Conservation (phyloP, 192 early-diverging fungal species). For the Entophlyctis helioformis region DNA sequence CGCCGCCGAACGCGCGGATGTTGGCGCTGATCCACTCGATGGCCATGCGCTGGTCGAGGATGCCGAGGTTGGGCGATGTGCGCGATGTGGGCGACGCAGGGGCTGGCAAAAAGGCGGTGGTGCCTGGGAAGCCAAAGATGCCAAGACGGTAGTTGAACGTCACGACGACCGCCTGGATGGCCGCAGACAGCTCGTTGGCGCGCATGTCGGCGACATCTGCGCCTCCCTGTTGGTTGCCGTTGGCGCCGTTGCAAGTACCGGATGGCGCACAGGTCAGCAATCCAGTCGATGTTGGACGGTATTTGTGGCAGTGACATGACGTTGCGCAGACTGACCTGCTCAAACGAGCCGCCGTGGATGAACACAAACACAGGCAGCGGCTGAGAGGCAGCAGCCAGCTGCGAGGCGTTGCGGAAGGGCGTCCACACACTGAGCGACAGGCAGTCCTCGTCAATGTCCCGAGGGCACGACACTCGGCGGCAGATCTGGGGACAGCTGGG, state of each 20-base stretch:
- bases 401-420: not conserved
- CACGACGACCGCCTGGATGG: slow-evolving; percentile 12
- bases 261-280: too few relatives aligned
- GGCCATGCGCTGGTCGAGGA: slow-evolving; percentile 26
- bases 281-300: too few relatives aligned
- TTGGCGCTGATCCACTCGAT: slow-evolving; percentile 48
- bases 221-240: too few relatives aligned
- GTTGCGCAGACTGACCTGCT: too few relatives aligned
- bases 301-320: too few relatives aligned
- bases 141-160: too few relatives aligned
- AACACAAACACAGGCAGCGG: slow-evolving; percentile 12
- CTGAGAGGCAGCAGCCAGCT: not conserved
- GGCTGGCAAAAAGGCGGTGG: slow-evolving; percentile 24
- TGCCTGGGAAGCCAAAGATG: too few relatives aligned
- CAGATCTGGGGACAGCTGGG: slow-evolving; percentile 19
- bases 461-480: slow-evolving; percentile 11
- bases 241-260: too few relatives aligned
- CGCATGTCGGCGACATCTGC: slow-evolving; percentile 10
- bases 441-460: slow-evolving; percentile 19
- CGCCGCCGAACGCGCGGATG: slow-evolving; percentile 53
- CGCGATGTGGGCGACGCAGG: not conserved
- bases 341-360: slow-evolving; percentile 26
- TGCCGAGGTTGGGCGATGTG: slow-evolving; percentile 15
- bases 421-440: slow-evolving; percentile 24
- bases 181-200: slow-evolving; percentile 1